These are phyloP conservation scores for Neofusicoccum cordaticola DNA, from an alignment of 2,329 filamentous ascomycete genomes.

Conservation along the genomic window DNA sequence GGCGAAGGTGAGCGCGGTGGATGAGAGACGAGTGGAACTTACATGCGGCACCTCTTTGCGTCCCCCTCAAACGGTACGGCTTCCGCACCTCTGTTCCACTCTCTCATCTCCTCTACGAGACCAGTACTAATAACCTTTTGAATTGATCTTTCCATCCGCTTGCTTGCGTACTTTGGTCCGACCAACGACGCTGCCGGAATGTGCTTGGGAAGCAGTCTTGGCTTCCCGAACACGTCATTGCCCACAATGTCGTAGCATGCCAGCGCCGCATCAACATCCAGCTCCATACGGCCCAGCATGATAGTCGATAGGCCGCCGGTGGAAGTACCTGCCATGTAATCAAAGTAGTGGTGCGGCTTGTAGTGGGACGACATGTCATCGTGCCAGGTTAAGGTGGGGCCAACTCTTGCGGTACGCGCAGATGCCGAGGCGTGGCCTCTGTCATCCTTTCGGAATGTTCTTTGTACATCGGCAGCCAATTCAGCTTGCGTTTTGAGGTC, in stretches of 20 bases:
- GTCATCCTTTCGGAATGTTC: no score
- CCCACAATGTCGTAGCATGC: slow-evolving; percentile 21
- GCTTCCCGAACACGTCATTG: slow-evolving; percentile 20
- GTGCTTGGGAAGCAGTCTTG: neutral
- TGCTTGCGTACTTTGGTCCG: slow-evolving; percentile 17
- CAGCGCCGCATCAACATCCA: slow-evolving; percentile 20
- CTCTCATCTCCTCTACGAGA: slow-evolving; percentile 8
- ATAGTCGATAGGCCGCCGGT: slow-evolving; percentile 23
- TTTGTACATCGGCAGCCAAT: no score
- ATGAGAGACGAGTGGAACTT: no score
- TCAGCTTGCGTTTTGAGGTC: no score
- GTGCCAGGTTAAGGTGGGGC: no score
- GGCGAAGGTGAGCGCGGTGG: no score
- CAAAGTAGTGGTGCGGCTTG: slow-evolving; percentile 24
- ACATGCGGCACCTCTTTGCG: no score
- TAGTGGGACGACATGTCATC: neutral
- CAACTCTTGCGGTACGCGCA: no score
- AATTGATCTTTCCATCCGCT: slow-evolving; percentile 18
- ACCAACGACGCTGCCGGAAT: neutral
- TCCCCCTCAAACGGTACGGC: no score
- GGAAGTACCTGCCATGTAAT: slow-evolving; percentile 23
- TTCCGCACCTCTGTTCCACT: slow-evolving; percentile 16
- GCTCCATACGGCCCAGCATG: slow-evolving; percentile 23
- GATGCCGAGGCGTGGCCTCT: no score
- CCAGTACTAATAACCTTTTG: slow-evolving; percentile 12